Conservation (phyloP, 2,329 filamentous ascomycete genomes). For the Sclerotinia trifoliorum region DNA sequence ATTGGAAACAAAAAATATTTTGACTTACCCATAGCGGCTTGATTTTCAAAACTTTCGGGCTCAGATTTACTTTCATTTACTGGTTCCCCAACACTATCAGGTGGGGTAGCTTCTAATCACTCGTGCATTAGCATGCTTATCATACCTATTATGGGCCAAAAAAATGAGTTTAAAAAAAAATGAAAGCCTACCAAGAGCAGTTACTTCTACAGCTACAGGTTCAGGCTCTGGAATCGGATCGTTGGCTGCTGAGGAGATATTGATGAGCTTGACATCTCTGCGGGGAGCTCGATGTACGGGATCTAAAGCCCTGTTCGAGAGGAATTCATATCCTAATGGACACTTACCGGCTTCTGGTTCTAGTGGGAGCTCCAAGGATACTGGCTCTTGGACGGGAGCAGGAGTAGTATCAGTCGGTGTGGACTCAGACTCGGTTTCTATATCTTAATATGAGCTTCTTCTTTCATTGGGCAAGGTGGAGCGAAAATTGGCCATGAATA, state of each 20-base stretch:
- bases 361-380: neutral
- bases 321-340: constrained; percentile 7
- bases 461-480: no score
- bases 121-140: constrained; percentile 7
- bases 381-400: neutral
- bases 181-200: neutral
- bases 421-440: neutral
- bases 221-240: neutral
- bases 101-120: constrained; percentile 3
- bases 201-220: neutral
- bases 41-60: neutral
- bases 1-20: neutral
- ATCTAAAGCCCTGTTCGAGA: neutral
- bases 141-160: neutral
- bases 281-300: neutral
- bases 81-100: neutral
- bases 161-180: neutral
- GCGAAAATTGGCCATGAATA: neutral
- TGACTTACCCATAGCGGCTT: constrained; percentile 14
- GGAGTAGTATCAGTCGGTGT: neutral
- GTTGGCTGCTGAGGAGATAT: neutral
- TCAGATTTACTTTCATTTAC: neutral
- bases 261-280: neutral
- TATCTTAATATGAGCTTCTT: neutral
- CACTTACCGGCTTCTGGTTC: constrained; percentile 8